Conservation (phyloP, 371 early-diverging fungal species). For the Parasitella parasitica region DNA sequence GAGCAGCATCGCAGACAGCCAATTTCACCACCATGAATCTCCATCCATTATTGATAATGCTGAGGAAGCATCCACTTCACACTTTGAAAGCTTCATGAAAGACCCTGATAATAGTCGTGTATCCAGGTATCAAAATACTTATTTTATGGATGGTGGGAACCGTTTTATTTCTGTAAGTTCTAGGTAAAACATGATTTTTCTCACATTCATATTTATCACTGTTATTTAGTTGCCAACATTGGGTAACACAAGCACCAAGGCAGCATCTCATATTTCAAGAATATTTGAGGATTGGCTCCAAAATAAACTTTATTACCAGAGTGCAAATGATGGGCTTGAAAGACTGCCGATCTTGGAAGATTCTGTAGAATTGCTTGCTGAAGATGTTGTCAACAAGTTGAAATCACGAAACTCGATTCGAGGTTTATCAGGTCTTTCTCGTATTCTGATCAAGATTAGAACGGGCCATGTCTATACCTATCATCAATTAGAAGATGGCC, state of each 20-base stretch:
- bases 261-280: constrained; percentile 36
- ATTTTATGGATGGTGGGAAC: constrained; percentile 39
- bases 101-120: constrained; percentile 19
- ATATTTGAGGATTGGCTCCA: constrained; percentile 42
- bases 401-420: constrained; percentile 24
- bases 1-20: constrained; percentile 9
- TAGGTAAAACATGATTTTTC: not conserved
- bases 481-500: constrained; percentile 33
- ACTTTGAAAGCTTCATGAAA: constrained; percentile 21
- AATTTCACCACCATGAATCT: not conserved
- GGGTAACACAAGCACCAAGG: constrained; percentile 33
- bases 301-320: constrained; percentile 27
- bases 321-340: constrained; percentile 11
- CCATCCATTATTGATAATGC: not conserved
- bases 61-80: not conserved
- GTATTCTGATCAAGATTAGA: constrained; percentile 27
- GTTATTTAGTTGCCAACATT: constrained; percentile 29
- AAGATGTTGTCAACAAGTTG: constrained; percentile 32
- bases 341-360: constrained; percentile 36
- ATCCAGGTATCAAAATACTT: constrained; percentile 25
- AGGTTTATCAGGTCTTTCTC: constrained; percentile 25
- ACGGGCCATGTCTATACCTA: constrained; percentile 34
- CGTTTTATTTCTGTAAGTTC: constrained; percentile 34
- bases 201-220: not conserved
- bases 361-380: constrained; percentile 32